Conservation (phyloP, 2,329 filamentous ascomycete genomes). For the Penicillium sp. region DNA sequence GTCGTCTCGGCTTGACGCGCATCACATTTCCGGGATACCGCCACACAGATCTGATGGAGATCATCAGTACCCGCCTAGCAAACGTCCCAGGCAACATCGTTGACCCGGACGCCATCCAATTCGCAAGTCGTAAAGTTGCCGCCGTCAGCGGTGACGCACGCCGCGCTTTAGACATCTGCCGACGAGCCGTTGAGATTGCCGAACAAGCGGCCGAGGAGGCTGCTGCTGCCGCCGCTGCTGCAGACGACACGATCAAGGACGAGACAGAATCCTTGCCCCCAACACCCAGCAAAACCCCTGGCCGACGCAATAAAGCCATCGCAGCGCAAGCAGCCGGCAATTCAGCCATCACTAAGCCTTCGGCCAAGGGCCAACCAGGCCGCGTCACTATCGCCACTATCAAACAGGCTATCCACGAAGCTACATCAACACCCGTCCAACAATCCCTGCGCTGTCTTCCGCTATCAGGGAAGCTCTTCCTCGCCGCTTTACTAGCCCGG, state of each 20-base stretch:
- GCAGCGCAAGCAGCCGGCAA: conserved; percentile 9
- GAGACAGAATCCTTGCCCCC: conserved; percentile 39
- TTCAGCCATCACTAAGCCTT: conserved; percentile 20
- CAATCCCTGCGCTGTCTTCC: conserved; percentile 81
- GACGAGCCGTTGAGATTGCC: conserved; percentile 89
- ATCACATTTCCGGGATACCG: conserved; percentile 98
- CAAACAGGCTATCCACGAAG: conserved; percentile 91
- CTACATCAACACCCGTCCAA: conserved; percentile 86
- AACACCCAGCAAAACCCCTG: conserved; percentile 45
- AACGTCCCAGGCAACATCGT: conserved; percentile 87
- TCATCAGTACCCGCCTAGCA: conserved; percentile 89
- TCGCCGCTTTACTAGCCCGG: conserved; percentile 74
- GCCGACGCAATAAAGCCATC: conserved; percentile 27
- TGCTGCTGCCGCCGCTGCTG: conserved; percentile 21
- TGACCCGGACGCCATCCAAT: conserved; percentile 88
- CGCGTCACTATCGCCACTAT: conserved; percentile 89
- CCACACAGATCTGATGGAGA: conserved; percentile 94
- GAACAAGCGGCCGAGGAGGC: conserved; percentile 62
- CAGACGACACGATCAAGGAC: conserved; percentile 22
- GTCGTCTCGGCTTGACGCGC: conserved; percentile 79
- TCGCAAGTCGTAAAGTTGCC: conserved; percentile 92
- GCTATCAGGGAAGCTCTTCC: conserved; percentile 75
- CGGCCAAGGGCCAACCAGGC: conserved; percentile 33
- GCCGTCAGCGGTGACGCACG: conserved; percentile 93
- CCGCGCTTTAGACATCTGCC: conserved; percentile 89